Evolutionary conservation across 2,329 filamentous ascomycete genomes (phyloP), one percentile per base, ranked within the genome.

Genomic region (Zalaria obscura): DNA sequence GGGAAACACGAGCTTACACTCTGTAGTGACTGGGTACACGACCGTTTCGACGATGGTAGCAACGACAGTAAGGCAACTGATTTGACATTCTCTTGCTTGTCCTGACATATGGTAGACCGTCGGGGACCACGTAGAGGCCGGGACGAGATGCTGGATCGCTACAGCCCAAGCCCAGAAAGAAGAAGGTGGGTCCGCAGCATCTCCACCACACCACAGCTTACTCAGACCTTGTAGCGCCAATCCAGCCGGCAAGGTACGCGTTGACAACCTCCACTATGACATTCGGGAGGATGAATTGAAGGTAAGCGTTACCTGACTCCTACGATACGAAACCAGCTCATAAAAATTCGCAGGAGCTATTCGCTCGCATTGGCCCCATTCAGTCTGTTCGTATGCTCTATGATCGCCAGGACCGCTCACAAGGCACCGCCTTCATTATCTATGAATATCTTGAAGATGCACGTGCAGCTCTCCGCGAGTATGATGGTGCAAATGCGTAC

Each of bases 231-330:
- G 18, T 18, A 18, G 18, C 18, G 18, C 18, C 18, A 18, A 18
- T 18, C 18, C 31, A 9, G 35, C 31, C 7, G 32, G 31, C 25
- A 31, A 27, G 25, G 25, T 95, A 50, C 80, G 80, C 49, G 80
- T 94, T 46, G 85, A 93, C 47, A 94, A 94, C 58, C 67, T 95
- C 44, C 88, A 95, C 61, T 95, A 93, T 61, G 88, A 95, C 46
- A 72, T 95, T 47, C 88, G 82, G 8, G 78, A 89, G 60, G 78
- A 80, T 32, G 88, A 94, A 56, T 71, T 94, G 41, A 74, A 83
- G 54, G 86, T 93, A 68, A 40, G 64, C 8, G 10, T 18, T 18
- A 18, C 18, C 18, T 18, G 10, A 9, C 26, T 9, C 29, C 29
- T 35, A 47, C 55, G 27, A 51, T 38, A 26, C 25, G 31, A 37